Evolutionary conservation across 805 yeast species (phyloP).

Genomic region (Candida awuae): DNA sequence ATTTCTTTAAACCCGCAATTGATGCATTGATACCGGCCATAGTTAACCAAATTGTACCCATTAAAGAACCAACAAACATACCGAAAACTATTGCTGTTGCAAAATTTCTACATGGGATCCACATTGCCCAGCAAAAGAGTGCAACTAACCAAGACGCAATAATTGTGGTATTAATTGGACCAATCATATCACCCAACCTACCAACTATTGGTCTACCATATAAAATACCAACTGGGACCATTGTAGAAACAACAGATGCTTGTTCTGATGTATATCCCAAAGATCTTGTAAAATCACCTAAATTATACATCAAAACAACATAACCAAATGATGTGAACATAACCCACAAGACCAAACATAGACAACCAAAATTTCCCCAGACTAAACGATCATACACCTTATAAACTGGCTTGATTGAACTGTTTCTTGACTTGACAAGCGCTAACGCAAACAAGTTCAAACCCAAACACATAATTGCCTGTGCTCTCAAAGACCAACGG

Average conservation of each 20-base stretch:
- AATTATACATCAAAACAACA: conserved; percentile 48
- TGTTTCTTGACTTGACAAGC: conserved; percentile 32
- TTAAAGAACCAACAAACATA: conserved; percentile 43
- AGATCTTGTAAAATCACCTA: conserved; percentile 53
- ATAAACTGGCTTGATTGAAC: conserved; percentile 29
- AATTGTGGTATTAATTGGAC: conserved; percentile 41
- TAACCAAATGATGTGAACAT: conserved; percentile 51
- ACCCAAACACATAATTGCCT: conserved; percentile 33
- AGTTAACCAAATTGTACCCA: conserved; percentile 58
- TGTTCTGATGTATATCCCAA: conserved; percentile 48
- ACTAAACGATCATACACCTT: conserved; percentile 36
- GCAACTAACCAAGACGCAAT: conserved; percentile 33
- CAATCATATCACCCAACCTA: conserved; percentile 39
- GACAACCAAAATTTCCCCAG: conserved; percentile 31
- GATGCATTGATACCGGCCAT: conserved; percentile 44
- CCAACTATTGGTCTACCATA: conserved; percentile 54
- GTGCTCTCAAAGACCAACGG: conserved; percentile 44
- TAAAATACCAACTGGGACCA: conserved; percentile 50
- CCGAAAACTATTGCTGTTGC: conserved; percentile 50
- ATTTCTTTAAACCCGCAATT: conserved; percentile 44
- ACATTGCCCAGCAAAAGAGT: conserved; percentile 39
- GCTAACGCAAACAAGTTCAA: conserved; percentile 29
- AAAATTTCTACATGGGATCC: conserved; percentile 50
- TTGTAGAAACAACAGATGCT: conserved; percentile 52
- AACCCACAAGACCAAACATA: conserved; percentile 30